Evolutionary conservation across 108 stramenopile species (phyloP), one percentile per base, ranked within the genome.

Genomic region (Cyclotella baltica): DNA sequence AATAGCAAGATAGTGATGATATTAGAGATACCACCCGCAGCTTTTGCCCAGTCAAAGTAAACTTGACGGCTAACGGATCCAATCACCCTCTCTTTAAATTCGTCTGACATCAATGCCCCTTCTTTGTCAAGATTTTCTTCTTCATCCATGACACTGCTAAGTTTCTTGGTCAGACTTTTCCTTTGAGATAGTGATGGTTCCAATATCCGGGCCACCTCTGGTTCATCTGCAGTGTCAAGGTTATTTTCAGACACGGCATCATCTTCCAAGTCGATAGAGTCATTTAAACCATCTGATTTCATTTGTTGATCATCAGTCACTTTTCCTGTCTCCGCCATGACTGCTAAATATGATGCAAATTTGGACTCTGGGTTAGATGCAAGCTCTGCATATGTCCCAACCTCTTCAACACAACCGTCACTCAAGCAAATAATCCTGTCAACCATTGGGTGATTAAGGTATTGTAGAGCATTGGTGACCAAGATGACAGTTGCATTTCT

Each of bases 381-480:
- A 10, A 98, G 85, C 50, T 91, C 90, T 6, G 48, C 15, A 53
- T 83, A 96, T 4, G 92, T 89, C 8, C 97, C 98, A 61, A 83
- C 75, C 78, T 98, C 96, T 10, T 80, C 86, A 27, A 98, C 83
- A 29, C 77, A 75, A 18, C 98, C 98, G 48, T 92, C 81, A 15
- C 80, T 64, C 53, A 98, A 51, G 29, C 96, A 95, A 35, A 95
- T 61, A 48, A 98, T 91, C 40, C 66, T 85, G 70, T 87, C 84
- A 29, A 96, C 87, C 75, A 67, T 74, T 15, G 87, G 85, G 72
- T 88, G 80, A 64, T 67, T 88, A 83, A 93, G 67, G 83, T 93
- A 92, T 68, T 97, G 96, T 31, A 98, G 56, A 28, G 96, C 96
- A 77, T 98, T 97, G 20, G 98, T 98, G 1, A 97, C 98, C 28